Evolutionary conservation across 331 rosid species (phyloP), one percentile per base, ranked within the genome.

Genomic region (Acacia concinna): DNA sequence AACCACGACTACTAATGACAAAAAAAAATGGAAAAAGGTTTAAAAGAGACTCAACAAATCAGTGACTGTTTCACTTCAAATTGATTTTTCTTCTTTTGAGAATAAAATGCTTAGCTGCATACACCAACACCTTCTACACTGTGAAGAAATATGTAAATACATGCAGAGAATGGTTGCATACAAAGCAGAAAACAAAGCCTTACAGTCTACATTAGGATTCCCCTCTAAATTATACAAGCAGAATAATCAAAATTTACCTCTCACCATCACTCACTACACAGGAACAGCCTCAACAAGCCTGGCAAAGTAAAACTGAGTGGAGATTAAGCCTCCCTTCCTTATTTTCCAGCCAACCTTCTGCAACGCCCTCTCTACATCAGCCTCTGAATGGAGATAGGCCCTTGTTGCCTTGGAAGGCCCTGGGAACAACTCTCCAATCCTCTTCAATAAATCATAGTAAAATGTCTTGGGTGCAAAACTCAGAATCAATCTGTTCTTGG

Each of bases 381-480:
- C 93, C 88, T 89, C 93, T 0, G 93, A 66, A 41, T 91, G 96
- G 28, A 91, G 91, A 78, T 96, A 96, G 20, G 99, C 99, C 64
- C 89, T 89, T 0, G 97, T 96, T 34, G 98, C 99, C 89, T 93
- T 96, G 0, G 98, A 96, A 79, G 99, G 98, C 47, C 99, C 99
- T 0, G 99, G 99, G 85, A 96, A 96, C 83, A 96, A 75, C 94
- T 96, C 98, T 71, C 99, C 97, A 77, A 91, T 73, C 86, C 99
- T 89, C 91, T 96, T 96, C 27, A 96, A 81, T 25, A 93, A 46
- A 84, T 87, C 91, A 57, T 93, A 93, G 78, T 89, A 96, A 44
- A 93, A 86, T n/a, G 98, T 96, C 85, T 93, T 95, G 1, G 99
- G 99, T 0, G 98, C 99, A 82, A 95, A 95, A 77, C 99, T 95